Evolutionary conservation across 805 yeast species (phyloP).

Genomic region (Starmerella stellata): DNA sequence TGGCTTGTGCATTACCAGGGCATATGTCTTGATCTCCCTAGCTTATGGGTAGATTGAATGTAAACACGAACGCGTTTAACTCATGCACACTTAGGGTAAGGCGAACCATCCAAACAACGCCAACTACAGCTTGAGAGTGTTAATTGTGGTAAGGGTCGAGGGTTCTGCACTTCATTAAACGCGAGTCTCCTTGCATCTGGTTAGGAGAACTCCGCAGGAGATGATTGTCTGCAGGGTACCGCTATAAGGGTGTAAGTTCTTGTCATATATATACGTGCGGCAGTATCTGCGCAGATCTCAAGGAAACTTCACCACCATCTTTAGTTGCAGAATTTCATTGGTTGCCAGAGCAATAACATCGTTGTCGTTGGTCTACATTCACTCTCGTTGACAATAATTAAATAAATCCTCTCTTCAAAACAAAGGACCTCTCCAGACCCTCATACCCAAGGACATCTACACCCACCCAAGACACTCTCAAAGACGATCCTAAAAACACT

Average conservation of each 20-base stretch:
- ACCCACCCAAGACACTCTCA: no score
- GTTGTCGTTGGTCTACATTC: no score
- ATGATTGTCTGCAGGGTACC: not conserved
- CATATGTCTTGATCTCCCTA: no score
- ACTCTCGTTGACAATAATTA: constrained; percentile 1
- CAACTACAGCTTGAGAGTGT: not conserved
- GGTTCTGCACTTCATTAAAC: not conserved
- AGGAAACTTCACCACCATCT: constrained; percentile 1
- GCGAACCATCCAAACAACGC: not conserved
- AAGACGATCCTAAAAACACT: not conserved
- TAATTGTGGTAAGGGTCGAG: not conserved
- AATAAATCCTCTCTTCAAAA: no score
- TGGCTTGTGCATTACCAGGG: no score
- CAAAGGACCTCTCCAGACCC: no score
- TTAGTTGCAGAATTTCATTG: no score
- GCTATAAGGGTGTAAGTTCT: not conserved
- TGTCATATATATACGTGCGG: not conserved
- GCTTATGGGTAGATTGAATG: no score
- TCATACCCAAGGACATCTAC: no score
- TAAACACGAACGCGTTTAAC: constrained; percentile 1
- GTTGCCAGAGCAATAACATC: no score
- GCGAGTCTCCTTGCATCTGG: not conserved
- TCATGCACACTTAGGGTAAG: not conserved
- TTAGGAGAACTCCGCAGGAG: not conserved
- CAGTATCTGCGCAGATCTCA: not conserved